A percentile compares a stretch with the other conserved stretches of the same genome.
These are phyloP conservation scores for Pleurotus ostreatus DNA, from an alignment of 768 basidiomycete genomes.

Conservation along the genomic window DNA sequence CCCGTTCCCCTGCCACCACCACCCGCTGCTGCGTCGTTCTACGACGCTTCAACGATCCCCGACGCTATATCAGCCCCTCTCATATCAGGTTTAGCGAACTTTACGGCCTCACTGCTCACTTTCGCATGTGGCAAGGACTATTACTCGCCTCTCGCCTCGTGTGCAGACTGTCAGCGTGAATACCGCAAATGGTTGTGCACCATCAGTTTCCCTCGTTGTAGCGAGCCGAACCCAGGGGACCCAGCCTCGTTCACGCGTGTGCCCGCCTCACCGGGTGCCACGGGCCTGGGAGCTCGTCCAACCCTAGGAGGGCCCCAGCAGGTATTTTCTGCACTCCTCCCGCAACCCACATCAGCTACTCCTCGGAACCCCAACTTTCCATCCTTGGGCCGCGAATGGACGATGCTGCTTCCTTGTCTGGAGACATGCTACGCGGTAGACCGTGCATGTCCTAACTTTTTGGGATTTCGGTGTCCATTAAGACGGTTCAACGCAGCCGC, in stretches of 20 bases:
- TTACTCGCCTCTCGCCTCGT: constrained; percentile 77
- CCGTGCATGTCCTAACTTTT: constrained; percentile 71
- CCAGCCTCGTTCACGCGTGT: constrained; percentile 29
- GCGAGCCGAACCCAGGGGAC: constrained; percentile 41
- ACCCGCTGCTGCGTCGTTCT: constrained; percentile 33
- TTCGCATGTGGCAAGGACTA: constrained; percentile 76
- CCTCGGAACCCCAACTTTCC: constrained; percentile 47
- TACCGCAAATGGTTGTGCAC: constrained; percentile 81
- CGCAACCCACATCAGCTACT: constrained; percentile 33
- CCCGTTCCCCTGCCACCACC: constrained; percentile 62
- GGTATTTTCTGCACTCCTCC: constrained; percentile 43
- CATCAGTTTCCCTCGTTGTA: constrained; percentile 70
- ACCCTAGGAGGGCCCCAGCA: constrained; percentile 27
- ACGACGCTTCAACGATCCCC: constrained; percentile 52
- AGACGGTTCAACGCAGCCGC: constrained; percentile 53
- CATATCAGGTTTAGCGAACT: constrained; percentile 61
- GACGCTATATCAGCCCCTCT: constrained; percentile 44
- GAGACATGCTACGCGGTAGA: constrained; percentile 73
- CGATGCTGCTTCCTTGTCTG: constrained; percentile 70
- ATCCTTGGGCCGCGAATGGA: constrained; percentile 41
- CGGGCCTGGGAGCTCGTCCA: constrained; percentile 24
- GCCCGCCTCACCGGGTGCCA: constrained; percentile 25
- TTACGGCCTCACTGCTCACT: constrained; percentile 67
- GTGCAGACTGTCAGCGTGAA: constrained; percentile 66
- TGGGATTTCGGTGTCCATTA: constrained; percentile 68